Evolutionary conservation across 2,329 filamentous ascomycete species (phyloP).

Genomic region (Coniosporium tulheliwenetii): DNA sequence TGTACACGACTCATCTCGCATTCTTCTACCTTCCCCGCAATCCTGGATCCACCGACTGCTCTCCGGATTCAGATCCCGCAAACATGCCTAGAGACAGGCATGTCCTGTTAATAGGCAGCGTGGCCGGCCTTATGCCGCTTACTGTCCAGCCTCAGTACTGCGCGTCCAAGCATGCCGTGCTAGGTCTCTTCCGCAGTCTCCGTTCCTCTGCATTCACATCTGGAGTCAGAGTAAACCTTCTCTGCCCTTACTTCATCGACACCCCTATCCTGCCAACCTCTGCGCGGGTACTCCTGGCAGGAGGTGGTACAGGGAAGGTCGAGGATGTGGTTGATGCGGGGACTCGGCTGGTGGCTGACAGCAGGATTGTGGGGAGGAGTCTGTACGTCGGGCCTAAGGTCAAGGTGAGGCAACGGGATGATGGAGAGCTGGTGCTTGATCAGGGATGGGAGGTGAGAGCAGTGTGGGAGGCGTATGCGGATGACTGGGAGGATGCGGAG

Average conservation of each 20-base stretch:
- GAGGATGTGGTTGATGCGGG: constrained; percentile 49
- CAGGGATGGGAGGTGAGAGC: constrained; percentile 23
- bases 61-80: constrained; percentile 14
- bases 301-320: constrained; percentile 34
- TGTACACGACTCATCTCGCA: constrained; percentile 51
- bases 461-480: constrained; percentile 45
- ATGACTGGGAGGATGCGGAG: constrained; percentile 43
- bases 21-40: constrained; percentile 41
- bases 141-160: constrained; percentile 36
- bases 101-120: constrained; percentile 46
- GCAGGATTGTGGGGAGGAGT: constrained; percentile 38
- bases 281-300: constrained; percentile 39
- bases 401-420: constrained; percentile 26
- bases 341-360: constrained; percentile 45
- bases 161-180: constrained; percentile 48
- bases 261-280: constrained; percentile 38
- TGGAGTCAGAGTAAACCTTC: constrained; percentile 46
- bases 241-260: constrained; percentile 53
- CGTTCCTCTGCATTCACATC: constrained; percentile 31
- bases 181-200: constrained; percentile 47
- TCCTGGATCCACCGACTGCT: constrained; percentile 23
- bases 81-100: constrained; percentile 35
- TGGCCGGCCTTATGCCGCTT: constrained; percentile 36
- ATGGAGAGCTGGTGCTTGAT: constrained; percentile 13
- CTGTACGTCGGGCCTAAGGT: constrained; percentile 43